Percentiles rank a stretch among this genome's conserved stretches.
Conservation (phyloP, 2,329 filamentous ascomycete species). For the Claviceps africana region DNA sequence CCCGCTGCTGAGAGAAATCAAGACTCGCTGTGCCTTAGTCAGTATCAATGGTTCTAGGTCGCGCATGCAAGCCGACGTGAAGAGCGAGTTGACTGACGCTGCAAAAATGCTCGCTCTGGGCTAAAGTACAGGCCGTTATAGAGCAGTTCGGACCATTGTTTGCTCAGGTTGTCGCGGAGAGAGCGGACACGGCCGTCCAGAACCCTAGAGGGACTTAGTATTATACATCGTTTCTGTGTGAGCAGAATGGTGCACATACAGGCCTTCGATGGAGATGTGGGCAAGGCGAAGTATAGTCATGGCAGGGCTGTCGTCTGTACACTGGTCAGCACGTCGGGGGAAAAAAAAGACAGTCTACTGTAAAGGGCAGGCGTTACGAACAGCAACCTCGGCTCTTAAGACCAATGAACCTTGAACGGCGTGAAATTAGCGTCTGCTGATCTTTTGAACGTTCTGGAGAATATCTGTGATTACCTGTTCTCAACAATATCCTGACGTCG, state of each 20-base stretch:
- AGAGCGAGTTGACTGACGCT: neutral
- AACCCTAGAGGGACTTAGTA: neutral
- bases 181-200: constrained; percentile 1
- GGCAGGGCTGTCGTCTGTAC: constrained; percentile 1
- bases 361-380: neutral
- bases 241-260: neutral
- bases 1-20: constrained; percentile 2
- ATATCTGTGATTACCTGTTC: neutral
- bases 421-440: neutral
- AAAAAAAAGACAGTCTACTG: neutral
- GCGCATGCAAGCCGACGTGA: neutral
- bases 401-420: neutral
- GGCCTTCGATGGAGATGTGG: constrained; percentile 1
- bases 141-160: constrained; percentile 1
- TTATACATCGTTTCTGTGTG: no score
- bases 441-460: neutral
- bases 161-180: constrained; percentile 1
- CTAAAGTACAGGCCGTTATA: constrained; percentile 4
- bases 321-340: neutral
- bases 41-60: neutral
- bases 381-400: constrained; percentile 1
- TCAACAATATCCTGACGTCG: neutral
- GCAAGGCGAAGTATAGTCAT: constrained; percentile 1
- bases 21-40: neutral
- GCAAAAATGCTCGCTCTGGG: constrained; percentile 1